Base-by-base conservation (phyloP, 192 early-diverging fungal species). In the Podila epigama region DNA sequence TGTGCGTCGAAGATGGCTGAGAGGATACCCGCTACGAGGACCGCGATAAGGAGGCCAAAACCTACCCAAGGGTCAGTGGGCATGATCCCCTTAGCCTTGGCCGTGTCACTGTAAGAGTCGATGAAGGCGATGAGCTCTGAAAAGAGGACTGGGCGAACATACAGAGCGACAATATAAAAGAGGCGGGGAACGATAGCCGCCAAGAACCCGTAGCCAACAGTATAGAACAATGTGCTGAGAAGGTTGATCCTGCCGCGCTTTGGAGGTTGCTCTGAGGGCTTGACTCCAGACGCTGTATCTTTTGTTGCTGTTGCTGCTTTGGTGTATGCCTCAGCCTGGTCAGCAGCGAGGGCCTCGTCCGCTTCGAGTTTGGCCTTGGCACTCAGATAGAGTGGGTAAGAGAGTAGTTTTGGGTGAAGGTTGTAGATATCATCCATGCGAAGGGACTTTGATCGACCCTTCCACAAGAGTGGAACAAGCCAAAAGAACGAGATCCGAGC, bases 401-500 rank as follows among this genome's bases (percentile, higher is more conserved):
- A 61, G 53, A 68, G 72, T 0, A 77, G 55, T 32, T 77, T 77
- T 3, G 72, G 72, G 22, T 69, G 63, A 4, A 80, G 5, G 29
- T 40, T 68, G 50, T 60, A 80, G 33, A 80, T 58, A 50, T 83
- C 82, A 12, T 66, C 68, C 64, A 69, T 64, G 13, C 41, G 60
- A 22, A 83, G 68, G 8, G 79, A 28, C 39, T 66, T 61, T 12
- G 51, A 58, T 37, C 60, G 61, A 16, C 82, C 82, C 16, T 59
- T 53, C 10, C 62, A 41, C n/a, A 83, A 59, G 39, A 83, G 63
- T 0, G 79, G 72, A 27, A 70, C 27, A 27, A 80, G 25, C 82
- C 82, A 83, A 29, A 71, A 71, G 69, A 81, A 83, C 10, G 65
- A 72, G 22, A 83, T 50, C n/a, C 70, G 58, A 1, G 50, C 39